Evolutionary conservation across 176 grass and related monocot genomes (phyloP).

Genomic region (Juncus effusus): DNA sequence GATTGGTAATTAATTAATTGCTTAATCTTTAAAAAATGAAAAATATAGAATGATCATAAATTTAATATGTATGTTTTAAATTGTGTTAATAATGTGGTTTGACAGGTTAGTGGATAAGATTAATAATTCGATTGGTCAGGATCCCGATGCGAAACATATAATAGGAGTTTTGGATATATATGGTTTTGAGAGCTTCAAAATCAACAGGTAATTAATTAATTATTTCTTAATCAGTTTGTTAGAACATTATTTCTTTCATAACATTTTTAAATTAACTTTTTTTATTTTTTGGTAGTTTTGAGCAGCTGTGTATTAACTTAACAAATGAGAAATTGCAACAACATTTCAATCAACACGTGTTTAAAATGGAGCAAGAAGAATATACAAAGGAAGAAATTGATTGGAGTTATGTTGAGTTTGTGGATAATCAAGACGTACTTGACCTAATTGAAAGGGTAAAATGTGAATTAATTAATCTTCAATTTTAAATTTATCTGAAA

Average conservation of each 20-base stretch:
- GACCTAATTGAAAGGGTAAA: conserved; percentile 92
- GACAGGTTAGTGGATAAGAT: conserved; percentile 94
- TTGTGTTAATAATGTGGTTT: conserved; percentile 3
- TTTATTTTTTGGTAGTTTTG: conserved; percentile 61
- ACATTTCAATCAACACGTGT: conserved; percentile 96
- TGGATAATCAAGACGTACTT: conserved; percentile 97
- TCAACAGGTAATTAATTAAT: conserved; percentile 60
- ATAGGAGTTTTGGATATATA: conserved; percentile 99
- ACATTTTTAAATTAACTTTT: not conserved
- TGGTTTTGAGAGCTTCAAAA: conserved; percentile 95
- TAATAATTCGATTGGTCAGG: conserved; percentile 90
- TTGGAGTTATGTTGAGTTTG: conserved; percentile 98
- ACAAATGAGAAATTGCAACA: conserved; percentile 97
- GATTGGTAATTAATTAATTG: conserved; percentile 62
- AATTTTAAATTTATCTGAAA: conserved; percentile 8
- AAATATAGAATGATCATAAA: too few relatives aligned
- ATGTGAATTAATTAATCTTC: not conserved
- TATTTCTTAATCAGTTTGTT: not conserved
- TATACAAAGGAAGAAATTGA: conserved; percentile 91
- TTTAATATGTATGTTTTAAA: too few relatives aligned
- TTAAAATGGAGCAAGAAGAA: conserved; percentile 99
- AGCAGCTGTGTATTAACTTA: conserved; percentile 89
- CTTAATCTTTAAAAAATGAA: not conserved
- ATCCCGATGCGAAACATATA: conserved; percentile 67
- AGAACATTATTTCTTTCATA: conserved; percentile 13